Base-by-base conservation (phyloP, 192 early-diverging fungal species). In the Dissophora globulifera region DNA sequence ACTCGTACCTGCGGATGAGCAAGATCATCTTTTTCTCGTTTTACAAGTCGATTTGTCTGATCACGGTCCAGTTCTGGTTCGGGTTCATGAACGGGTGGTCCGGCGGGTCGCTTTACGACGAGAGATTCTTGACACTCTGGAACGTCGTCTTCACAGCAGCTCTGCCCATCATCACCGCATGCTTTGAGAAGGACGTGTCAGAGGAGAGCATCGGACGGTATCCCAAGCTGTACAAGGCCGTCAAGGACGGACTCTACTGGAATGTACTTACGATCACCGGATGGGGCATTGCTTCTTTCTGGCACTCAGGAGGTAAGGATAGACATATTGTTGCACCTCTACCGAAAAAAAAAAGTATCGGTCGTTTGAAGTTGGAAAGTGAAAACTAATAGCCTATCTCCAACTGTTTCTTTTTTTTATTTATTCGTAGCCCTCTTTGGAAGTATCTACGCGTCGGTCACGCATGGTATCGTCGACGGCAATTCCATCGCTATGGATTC, bases 11-110 rank as follows among this genome's bases (percentile, higher is more conserved):
- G 50, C 84, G 96, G 29, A 83, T 96, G 54, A 90, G 90, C 81
- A 98, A 98, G 84, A 85, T 98, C 68, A 94, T 96, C 50, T 88
- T 98, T 40, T 98, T 93, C 81, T 94, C 92, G 53, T 98, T 98
- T 82, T 98, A 98, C 88, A 98, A 98, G 85, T 96, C 96, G 66
- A 96, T 98, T 45, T 91, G 94, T 47, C 83, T 98, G 71, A 96
- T 96, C 83, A 85, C 96, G 60, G 96, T 94, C 50, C 95, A 96
- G 85, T 91, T 98, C 63, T 98, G 96, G 96, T 87, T 83, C 71
- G 88, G 94, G 20, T 86, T 93, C 54, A 93, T 94, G 84, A 96
- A 95, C 70, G 93, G 90, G 13, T 96, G 95, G 74, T 96, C 95
- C 20, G 96, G 96, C 16, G 88, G 95, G 74, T 94, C 96, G 2